phyloP scores from a whole-genome alignment of 2,329 filamentous ascomycete species.

The Trichoderma citrinoviride region DNA sequence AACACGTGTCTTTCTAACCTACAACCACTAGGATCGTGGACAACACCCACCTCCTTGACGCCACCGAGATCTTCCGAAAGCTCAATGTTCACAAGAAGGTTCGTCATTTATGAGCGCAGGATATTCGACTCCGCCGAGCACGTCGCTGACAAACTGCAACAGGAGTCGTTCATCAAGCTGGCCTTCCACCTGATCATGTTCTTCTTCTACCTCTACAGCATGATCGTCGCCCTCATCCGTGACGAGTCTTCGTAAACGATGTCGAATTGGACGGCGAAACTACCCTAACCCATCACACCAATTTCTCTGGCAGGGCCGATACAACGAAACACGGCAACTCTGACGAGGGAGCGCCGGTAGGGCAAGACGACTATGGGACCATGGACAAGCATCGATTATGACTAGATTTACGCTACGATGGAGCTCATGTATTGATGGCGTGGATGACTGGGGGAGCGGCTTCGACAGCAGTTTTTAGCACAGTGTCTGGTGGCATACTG shows the following conservation, averaged over 20 bases:
- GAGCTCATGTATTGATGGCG: constrained; percentile 30
- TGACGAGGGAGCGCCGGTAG: constrained; percentile 2
- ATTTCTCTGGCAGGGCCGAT: constrained; percentile 21
- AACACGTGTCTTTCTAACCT: constrained; percentile 27
- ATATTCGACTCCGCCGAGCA: neutral
- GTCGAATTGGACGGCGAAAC: neutral
- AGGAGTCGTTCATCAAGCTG: constrained; percentile 99
- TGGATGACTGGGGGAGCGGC: constrained; percentile 30
- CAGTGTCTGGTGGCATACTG: constrained; percentile 32
- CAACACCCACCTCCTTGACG: constrained; percentile 94
- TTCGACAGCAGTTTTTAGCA: constrained; percentile 34
- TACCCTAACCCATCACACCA: constrained; percentile 23
- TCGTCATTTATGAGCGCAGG: constrained; percentile 22
- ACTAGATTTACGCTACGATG: constrained; percentile 24
- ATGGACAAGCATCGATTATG: constrained; percentile 7
- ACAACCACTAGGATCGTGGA: constrained; percentile 72
- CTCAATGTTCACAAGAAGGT: constrained; percentile 99
- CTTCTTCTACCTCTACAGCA: constrained; percentile 99
- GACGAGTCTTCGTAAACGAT: constrained; percentile 80
- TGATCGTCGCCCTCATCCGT: constrained; percentile 94
- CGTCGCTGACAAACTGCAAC: constrained; percentile 28
- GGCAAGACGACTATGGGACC: constrained; percentile 10
- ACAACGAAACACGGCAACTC: constrained; percentile 14
- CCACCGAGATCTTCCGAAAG: constrained; percentile 99
- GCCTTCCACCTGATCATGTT: constrained; percentile 99